Conservation (phyloP, 2,329 filamentous ascomycete species). For the Volutella citrinella region DNA sequence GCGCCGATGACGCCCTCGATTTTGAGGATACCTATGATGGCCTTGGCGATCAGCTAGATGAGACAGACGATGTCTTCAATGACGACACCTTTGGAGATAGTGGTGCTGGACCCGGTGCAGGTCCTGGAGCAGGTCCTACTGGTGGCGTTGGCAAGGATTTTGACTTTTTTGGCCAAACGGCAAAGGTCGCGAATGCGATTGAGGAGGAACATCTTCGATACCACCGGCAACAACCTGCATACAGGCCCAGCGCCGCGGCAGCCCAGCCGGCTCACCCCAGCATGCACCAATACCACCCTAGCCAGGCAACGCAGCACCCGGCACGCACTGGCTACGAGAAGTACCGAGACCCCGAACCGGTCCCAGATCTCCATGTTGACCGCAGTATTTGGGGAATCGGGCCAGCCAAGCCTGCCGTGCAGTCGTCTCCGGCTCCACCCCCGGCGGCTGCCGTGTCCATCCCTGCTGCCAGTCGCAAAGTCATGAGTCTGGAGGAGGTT, state of each 20-base stretch:
- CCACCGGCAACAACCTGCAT: slow-evolving; percentile 66
- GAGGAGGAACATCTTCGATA: slow-evolving; percentile 89
- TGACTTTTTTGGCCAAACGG: slow-evolving; percentile 93
- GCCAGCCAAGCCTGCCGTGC: slow-evolving; percentile 44
- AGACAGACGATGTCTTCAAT: slow-evolving; percentile 92
- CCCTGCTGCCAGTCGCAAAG: slow-evolving; percentile 57
- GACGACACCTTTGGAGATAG: slow-evolving; percentile 81
- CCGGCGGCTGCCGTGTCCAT: slow-evolving; percentile 15
- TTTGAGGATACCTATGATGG: slow-evolving; percentile 99
- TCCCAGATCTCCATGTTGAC: slow-evolving; percentile 89
- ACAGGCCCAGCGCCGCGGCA: slow-evolving; percentile 33
- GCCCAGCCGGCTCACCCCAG: slow-evolving; percentile 32
- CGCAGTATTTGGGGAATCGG: slow-evolving; percentile 87
- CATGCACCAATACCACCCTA: slow-evolving; percentile 16
- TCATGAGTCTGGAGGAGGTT: slow-evolving; percentile 95
- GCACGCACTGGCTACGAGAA: slow-evolving; percentile 85
- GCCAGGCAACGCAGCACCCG: slow-evolving; percentile 48
- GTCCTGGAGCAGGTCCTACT: slow-evolving; percentile 19
- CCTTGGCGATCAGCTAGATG: slow-evolving; percentile 83
- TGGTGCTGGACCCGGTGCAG: slow-evolving; percentile 20
- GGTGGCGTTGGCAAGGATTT: slow-evolving; percentile 82
- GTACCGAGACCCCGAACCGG: slow-evolving; percentile 78
- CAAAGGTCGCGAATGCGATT: slow-evolving; percentile 79
- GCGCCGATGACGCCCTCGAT: slow-evolving; percentile 59
- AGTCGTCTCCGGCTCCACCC: slow-evolving; percentile 28